phyloP scores from a whole-genome alignment of 805 yeast species.

The Starmerella geochares region DNA sequence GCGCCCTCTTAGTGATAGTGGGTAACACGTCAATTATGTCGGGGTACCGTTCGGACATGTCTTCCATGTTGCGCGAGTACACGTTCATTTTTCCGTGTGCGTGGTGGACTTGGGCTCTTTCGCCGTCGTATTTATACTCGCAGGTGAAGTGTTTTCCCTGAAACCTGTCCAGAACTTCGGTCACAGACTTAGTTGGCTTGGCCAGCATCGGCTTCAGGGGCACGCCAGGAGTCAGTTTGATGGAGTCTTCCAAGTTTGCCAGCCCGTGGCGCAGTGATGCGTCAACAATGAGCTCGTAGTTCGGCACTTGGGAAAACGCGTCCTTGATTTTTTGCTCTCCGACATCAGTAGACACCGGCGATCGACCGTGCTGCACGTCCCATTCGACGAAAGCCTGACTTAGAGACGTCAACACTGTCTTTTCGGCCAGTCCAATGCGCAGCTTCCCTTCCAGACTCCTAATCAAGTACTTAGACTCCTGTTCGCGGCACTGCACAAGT shows the following conservation, averaged over 20 bases:
- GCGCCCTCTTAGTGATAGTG: constrained; percentile 39
- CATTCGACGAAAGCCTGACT: constrained; percentile 69
- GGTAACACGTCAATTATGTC: constrained; percentile 65
- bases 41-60: constrained; percentile 93
- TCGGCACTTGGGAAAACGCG: constrained; percentile 82
- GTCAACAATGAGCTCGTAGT: constrained; percentile 68
- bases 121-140: constrained; percentile 96
- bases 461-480: constrained; percentile 83
- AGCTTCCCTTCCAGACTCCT: constrained; percentile 87
- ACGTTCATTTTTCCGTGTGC: constrained; percentile 55
- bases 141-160: constrained; percentile 80
- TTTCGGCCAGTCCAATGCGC: constrained; percentile 88
- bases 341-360: constrained; percentile 1
- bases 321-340: constrained; percentile 52
- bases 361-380: constrained; percentile 37
- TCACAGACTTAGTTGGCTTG: constrained; percentile 86
- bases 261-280: constrained; percentile 62
- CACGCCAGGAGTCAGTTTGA: constrained; percentile 78
- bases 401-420: constrained; percentile 72
- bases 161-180: constrained; percentile 85
- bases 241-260: constrained; percentile 49
- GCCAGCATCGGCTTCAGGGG: constrained; percentile 98
- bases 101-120: constrained; percentile 88
- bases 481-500: constrained; percentile 74
- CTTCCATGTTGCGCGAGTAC: constrained; percentile 90